Evolutionary conservation across 208 protist species (phyloP).

Genomic region (Acanthamoeba lenticulata): DNA sequence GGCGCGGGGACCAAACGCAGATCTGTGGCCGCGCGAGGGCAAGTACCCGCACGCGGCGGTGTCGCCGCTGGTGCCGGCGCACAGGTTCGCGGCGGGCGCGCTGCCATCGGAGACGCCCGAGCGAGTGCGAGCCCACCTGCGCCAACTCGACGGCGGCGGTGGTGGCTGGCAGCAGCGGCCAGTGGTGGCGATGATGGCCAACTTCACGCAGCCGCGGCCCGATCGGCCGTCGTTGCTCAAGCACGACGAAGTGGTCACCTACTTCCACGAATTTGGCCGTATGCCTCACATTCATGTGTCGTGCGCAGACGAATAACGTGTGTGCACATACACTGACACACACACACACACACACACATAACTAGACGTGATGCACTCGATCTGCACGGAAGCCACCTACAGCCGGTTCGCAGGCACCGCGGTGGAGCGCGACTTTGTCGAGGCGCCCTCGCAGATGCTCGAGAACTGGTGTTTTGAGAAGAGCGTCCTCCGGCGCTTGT

Average conservation of each 20-base stretch:
- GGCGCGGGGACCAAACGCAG: background rate
- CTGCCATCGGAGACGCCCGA: background rate
- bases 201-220: conserved; percentile 78
- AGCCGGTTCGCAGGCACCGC: conserved; percentile 74
- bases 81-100: background rate
- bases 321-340: background rate
- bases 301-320: background rate
- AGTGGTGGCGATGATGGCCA: conserved; percentile 73
- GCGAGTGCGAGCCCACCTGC: conserved; percentile 38
- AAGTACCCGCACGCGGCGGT: conserved; percentile 84
- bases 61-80: conserved; percentile 64
- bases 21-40: conserved; percentile 58
- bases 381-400: conserved; percentile 72
- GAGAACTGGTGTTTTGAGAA: conserved; percentile 83
- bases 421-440: conserved; percentile 83
- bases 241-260: conserved; percentile 83
- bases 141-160: background rate
- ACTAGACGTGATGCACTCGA: conserved; percentile 77
- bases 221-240: conserved; percentile 77
- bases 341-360: background rate
- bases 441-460: conserved; percentile 79
- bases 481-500: conserved; percentile 70
- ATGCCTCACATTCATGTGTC: background rate
- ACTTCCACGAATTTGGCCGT: conserved; percentile 85
- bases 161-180: background rate